Percentiles rank a stretch among this genome's conserved stretches.
Conservation (phyloP, 208 protist genomes). For the Trypanosoma theileri region DNA sequence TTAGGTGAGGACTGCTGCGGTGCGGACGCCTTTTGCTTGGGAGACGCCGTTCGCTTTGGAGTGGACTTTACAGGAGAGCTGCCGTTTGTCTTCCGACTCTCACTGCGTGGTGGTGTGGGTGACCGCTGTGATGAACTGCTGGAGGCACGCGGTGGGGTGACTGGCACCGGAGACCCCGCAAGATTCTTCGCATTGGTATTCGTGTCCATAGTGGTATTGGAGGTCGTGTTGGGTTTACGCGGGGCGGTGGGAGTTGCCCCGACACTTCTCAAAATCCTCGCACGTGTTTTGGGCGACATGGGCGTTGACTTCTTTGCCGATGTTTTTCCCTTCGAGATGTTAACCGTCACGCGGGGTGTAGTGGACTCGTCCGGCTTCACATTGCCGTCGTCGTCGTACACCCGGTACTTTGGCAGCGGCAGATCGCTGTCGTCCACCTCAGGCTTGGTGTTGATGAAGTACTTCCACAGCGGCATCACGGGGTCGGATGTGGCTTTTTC, state of each 20-base stretch:
- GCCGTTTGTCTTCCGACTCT: constrained; percentile 12
- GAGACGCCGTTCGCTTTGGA: constrained; percentile 21
- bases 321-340: constrained; percentile 12
- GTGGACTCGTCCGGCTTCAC: constrained; percentile 33
- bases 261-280: constrained; percentile 15
- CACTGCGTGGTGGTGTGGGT: neutral
- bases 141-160: neutral
- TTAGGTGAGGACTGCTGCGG: constrained; percentile 10
- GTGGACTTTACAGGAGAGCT: constrained; percentile 6
- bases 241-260: constrained; percentile 18
- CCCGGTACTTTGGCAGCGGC: constrained; percentile 75
- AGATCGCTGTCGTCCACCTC: constrained; percentile 87
- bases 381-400: constrained; percentile 80
- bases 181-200: neutral
- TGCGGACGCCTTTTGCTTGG: constrained; percentile 5
- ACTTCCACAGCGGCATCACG: constrained; percentile 76
- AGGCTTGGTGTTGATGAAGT: constrained; percentile 56
- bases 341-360: neutral
- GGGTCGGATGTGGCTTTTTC: neutral
- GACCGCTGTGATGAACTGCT: constrained; percentile 4
- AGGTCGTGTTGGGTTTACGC: neutral
- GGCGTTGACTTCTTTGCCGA: constrained; percentile 25
- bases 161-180: constrained; percentile 7
- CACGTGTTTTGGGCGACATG: constrained; percentile 33
- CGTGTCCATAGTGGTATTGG: too few relatives aligned